A percentile compares a stretch with the other conserved stretches of the same genome.
phyloP scores from a whole-genome alignment of 2,329 filamentous ascomycete species.

The Raffaelea ambrosiae region DNA sequence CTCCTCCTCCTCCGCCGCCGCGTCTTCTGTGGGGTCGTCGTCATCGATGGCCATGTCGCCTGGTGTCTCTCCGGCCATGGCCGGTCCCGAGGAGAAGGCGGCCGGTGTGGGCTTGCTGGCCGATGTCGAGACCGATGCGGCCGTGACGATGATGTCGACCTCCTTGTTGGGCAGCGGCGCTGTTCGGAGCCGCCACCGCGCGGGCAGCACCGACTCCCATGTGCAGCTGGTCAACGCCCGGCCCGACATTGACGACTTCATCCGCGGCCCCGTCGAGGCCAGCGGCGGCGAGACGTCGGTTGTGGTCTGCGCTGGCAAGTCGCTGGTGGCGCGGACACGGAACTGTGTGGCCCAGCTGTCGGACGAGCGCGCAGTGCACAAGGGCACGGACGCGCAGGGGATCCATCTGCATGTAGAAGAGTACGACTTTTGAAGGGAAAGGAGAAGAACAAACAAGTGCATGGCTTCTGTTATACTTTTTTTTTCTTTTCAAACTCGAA shows the following conservation, averaged over 20 bases:
- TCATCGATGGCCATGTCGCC: neutral
- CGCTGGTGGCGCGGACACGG: slow-evolving; percentile 42
- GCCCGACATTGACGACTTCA: slow-evolving; percentile 42
- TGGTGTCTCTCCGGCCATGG: neutral
- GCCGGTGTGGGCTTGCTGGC: neutral
- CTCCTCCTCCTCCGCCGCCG: no score
- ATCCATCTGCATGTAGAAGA: slow-evolving; percentile 54
- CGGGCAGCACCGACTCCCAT: slow-evolving; percentile 26
- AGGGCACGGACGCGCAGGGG: slow-evolving; percentile 55
- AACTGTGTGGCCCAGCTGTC: slow-evolving; percentile 48
- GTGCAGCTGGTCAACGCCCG: slow-evolving; percentile 36
- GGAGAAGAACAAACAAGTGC: no score
- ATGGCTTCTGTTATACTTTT: neutral
- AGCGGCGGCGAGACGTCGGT: slow-evolving; percentile 54
- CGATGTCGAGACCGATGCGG: neutral
- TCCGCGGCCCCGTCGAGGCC: slow-evolving; percentile 45
- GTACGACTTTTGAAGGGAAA: slow-evolving; percentile 28
- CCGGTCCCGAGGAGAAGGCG: no score
- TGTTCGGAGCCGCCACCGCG: slow-evolving; percentile 10
- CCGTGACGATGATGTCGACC: slow-evolving; percentile 19
- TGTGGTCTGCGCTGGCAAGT: slow-evolving; percentile 52
- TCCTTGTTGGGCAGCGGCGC: slow-evolving; percentile 1
- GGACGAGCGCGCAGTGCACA: slow-evolving; percentile 55
- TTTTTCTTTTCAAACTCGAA: no score
- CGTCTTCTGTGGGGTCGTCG: neutral